Conservation (phyloP, 352 stramenopile species). For the Phytophthora syringae region DNA sequence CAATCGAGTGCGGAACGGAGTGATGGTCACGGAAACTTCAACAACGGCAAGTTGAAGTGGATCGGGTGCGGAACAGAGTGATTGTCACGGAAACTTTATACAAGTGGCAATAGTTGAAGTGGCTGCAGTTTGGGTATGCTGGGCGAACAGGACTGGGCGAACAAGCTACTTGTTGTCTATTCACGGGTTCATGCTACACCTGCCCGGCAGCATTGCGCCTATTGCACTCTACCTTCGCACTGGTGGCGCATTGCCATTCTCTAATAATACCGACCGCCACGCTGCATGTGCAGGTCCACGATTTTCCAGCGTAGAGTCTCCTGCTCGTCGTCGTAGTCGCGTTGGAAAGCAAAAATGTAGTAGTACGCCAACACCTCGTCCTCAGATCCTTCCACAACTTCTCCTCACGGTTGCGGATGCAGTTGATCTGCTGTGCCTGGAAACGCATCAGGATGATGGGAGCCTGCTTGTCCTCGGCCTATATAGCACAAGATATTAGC, state of each 20-base stretch:
- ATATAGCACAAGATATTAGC: constrained; percentile 19
- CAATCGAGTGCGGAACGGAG: constrained; percentile 26
- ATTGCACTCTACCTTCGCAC: neutral
- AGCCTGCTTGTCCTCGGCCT: constrained; percentile 91
- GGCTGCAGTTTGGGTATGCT: no score
- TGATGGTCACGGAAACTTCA: constrained; percentile 48
- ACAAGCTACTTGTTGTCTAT: constrained; percentile 42
- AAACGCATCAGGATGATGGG: constrained; percentile 98
- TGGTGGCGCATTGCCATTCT: constrained; percentile 17
- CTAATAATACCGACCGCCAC: constrained; percentile 83
- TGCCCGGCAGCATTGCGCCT: neutral
- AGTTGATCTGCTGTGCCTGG: constrained; percentile 99
- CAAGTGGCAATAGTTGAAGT: no score
- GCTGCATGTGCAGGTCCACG: constrained; percentile 89
- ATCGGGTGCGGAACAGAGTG: no score
- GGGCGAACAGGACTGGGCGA: no score
- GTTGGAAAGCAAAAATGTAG: constrained; percentile 98
- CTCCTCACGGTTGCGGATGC: constrained; percentile 96
- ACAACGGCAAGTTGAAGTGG: constrained; percentile 24
- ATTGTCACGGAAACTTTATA: no score
- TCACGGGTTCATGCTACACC: constrained; percentile 8
- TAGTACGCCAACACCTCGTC: constrained; percentile 98
- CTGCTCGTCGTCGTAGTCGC: constrained; percentile 96
- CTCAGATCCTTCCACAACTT: constrained; percentile 96
- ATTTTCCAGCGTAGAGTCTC: constrained; percentile 86